Conservation (phyloP, 305 asterid species). For the Fraxinus paxiana region DNA sequence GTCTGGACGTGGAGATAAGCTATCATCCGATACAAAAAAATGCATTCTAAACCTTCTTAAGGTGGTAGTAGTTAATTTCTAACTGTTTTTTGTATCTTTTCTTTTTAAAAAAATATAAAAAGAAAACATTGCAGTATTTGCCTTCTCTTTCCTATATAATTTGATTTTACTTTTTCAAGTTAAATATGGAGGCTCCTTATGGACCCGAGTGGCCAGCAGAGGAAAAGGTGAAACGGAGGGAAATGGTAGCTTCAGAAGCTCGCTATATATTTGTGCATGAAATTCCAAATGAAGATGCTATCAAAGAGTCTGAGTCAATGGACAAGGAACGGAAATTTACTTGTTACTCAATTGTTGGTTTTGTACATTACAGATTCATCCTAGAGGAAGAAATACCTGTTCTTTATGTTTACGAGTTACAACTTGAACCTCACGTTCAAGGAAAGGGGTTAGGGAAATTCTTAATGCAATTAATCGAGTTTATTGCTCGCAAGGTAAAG, state of each 20-base stretch:
- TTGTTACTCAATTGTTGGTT: slow-evolving; percentile 51
- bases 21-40: slow-evolving; percentile 47
- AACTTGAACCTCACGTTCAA: slow-evolving; percentile 67
- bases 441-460: slow-evolving; percentile 86
- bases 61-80: slow-evolving; percentile 35
- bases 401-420: slow-evolving; percentile 82
- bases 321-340: slow-evolving; percentile 26
- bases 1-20: slow-evolving; percentile 65
- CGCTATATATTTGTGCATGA: slow-evolving; percentile 67
- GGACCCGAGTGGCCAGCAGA: slow-evolving; percentile 81
- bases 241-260: slow-evolving; percentile 75
- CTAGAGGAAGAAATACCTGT: slow-evolving; percentile 89
- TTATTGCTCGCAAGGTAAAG: slow-evolving; percentile 69
- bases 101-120: neutral
- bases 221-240: slow-evolving; percentile 77
- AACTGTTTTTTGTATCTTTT: neutral
- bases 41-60: slow-evolving; percentile 67
- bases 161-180: slow-evolving; percentile 29
- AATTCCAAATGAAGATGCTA: slow-evolving; percentile 36
- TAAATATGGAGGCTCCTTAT: slow-evolving; percentile 69
- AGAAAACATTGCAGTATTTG: neutral
- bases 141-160: slow-evolving; percentile 7
- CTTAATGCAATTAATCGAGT: slow-evolving; percentile 74
- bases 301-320: slow-evolving; percentile 22
- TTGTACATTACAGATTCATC: slow-evolving; percentile 72